Evolutionary conservation across 2,329 filamentous ascomycete genomes (phyloP), one percentile per base, ranked within the genome.

Genomic region (Pseudocercospora macadamiae): DNA sequence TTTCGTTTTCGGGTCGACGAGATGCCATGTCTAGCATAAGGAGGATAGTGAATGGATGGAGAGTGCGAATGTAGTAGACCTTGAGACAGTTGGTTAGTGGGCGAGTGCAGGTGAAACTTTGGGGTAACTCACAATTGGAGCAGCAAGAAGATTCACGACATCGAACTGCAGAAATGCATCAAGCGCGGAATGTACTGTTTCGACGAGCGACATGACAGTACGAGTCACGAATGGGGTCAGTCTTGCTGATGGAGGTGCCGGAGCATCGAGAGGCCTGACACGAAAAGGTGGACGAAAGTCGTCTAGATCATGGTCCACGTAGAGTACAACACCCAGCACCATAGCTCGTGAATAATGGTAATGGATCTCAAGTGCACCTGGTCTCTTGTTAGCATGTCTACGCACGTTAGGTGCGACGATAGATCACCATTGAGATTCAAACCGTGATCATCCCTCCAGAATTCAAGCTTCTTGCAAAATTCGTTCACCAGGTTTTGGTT

Each of bases 201-300:
- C 34, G 8, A 57, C 36, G 8, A 57, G 45, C n/a, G 44, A 28
- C 25, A 51, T 28, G 16, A 42, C 32, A 3, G 54, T 57, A 18
- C 54, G 44, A 9, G 54, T 49, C 6, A 57, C 26, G 42, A 57
- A 57, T 18, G 54, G 54, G 4, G 54, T 57, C 14, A 57, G 44
- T n/a, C 14, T 30, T 25, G 45, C 32, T 3, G 54, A 36, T 4
- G 54, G 32, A 21, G 54, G 45, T 5, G 36, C 47, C 26, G 30
- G 34, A 10, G 45, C 32, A 39, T 57, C 34, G 9, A 57, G 18
- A 16, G 54, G 45, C 7, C 54, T 44, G 8, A 57, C 45, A n/a
- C 54, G 54, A 18, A 57, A 57, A 1, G 54, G 54, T 12, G 54
- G 54, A 4, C 54, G 54, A 19, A 57, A 57, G 30, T 57, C 54